phyloP scores from a whole-genome alignment of 2,329 filamentous ascomycete species.

The Paraphaeosphaeria sporulosa region DNA sequence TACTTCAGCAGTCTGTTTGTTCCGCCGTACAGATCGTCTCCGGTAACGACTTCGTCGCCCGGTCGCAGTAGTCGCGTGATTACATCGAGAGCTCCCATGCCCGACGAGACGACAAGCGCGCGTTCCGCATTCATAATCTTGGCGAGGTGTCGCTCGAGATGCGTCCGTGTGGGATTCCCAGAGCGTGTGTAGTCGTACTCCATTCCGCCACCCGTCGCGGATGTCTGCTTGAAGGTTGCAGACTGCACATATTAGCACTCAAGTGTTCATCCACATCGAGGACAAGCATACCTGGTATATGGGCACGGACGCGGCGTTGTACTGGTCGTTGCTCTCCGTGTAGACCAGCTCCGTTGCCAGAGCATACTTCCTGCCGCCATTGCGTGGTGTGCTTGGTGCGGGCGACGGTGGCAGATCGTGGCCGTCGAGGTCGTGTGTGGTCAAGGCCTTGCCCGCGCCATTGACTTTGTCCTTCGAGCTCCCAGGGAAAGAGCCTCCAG shows the following conservation, averaged over 20 bases:
- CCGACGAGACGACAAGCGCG: slow-evolving; percentile 90
- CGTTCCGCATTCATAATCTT: slow-evolving; percentile 98
- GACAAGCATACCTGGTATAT: slow-evolving; percentile 77
- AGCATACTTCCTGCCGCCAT: slow-evolving; percentile 87
- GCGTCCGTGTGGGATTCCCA: slow-evolving; percentile 94
- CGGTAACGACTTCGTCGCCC: slow-evolving; percentile 96
- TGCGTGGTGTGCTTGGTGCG: slow-evolving; percentile 87
- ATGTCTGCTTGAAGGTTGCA: slow-evolving; percentile 95
- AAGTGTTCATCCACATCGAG: neutral
- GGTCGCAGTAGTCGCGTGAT: slow-evolving; percentile 90
- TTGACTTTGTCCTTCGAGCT: slow-evolving; percentile 44
- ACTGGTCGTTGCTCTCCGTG: slow-evolving; percentile 95
- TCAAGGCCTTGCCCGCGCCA: slow-evolving; percentile 51
- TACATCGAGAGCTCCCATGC: slow-evolving; percentile 97
- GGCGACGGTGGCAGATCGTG: slow-evolving; percentile 68
- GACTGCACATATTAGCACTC: slow-evolving; percentile 62
- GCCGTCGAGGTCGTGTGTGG: slow-evolving; percentile 48
- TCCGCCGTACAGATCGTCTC: slow-evolving; percentile 95
- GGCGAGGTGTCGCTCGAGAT: slow-evolving; percentile 93
- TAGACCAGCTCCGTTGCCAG: slow-evolving; percentile 96
- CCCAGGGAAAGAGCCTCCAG: slow-evolving; percentile 31
- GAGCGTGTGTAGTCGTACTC: slow-evolving; percentile 99
- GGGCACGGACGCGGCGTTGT: slow-evolving; percentile 93
- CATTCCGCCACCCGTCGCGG: slow-evolving; percentile 75
- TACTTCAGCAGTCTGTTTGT: slow-evolving; percentile 94